A percentile compares a stretch with the other conserved stretches of the same genome.
Evolutionary conservation across 176 grass and related monocot species (phyloP).

Genomic region (Avena atlantica): DNA sequence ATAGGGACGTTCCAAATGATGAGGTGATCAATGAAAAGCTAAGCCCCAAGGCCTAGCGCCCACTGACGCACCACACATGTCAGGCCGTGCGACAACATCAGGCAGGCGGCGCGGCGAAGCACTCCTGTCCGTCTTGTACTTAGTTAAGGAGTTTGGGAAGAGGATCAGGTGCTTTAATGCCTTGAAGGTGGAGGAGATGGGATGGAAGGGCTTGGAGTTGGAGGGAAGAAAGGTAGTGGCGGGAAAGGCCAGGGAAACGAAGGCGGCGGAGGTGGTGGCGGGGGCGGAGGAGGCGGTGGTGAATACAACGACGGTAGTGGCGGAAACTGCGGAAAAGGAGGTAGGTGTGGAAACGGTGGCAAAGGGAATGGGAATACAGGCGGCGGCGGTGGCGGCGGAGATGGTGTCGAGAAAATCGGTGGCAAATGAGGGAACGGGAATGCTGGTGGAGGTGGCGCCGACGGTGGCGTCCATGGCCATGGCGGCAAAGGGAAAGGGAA

Average conservation of each 20-base stretch:
- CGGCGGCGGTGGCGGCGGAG: conserved; percentile 46
- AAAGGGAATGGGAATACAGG: conserved; percentile 41
- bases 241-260: conserved; percentile 64
- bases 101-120: no score
- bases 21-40: conserved; percentile 51
- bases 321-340: conserved; percentile 49
- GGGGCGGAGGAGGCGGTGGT: conserved; percentile 44
- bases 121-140: neutral
- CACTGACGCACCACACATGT: no score
- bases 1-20: conserved; percentile 91
- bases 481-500: conserved; percentile 60
- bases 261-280: conserved; percentile 49
- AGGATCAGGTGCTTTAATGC: conserved; percentile 30
- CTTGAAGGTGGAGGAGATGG: conserved; percentile 49
- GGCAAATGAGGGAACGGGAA: conserved; percentile 58
- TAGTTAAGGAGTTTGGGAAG: conserved; percentile 36
- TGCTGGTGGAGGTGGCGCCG: conserved; percentile 20
- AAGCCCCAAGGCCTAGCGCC: neutral
- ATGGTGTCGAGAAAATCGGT: conserved; percentile 37
- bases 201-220: conserved; percentile 35
- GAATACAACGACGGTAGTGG: conserved; percentile 37
- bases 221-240: conserved; percentile 57
- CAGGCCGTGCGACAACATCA: no score
- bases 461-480: conserved; percentile 40
- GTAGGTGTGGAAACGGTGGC: conserved; percentile 56